Base-by-base conservation (phyloP, 768 basidiomycete genomes). In the Rhodotorula diobovata region DNA sequence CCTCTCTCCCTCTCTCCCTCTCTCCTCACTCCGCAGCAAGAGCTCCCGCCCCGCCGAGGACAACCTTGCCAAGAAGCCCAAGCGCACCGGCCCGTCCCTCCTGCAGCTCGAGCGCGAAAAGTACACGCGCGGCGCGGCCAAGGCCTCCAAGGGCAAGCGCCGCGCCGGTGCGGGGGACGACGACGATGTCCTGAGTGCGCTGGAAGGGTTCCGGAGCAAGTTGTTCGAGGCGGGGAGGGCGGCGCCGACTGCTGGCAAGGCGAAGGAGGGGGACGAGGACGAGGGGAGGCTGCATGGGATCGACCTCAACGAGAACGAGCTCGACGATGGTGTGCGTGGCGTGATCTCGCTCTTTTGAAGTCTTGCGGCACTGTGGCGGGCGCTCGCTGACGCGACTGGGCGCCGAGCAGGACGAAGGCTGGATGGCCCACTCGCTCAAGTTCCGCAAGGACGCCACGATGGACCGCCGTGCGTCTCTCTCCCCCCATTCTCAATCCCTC, bases 381-480 rank as follows among this genome's bases (percentile, higher is more conserved):
- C n/a, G 4, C n/a, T 9, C 20, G 51, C 15, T 15, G 30, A 23
- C 37, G 32, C 4, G n/a, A n/a, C 45, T 34, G 30, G 20, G 21
- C 1, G 25, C 25, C 18, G 14, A 8, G 25, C 54, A 72, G 67
- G 65, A 66, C 62, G 74, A 55, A 21, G n/a, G 59, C 55, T 71
- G 74, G 71, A 59, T 77, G 57, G 20, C 71, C 11, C 78, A 78
- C 66, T 67, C 73, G 48, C 73, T 78, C 66, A 67, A 67, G 32
- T 78, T 78, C 69, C 58, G 78, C 41, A 78, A 78, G 53, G 78
- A 78, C 64, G 78, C 75, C 4, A 78, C 78, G 0, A 65, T 72
- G 37, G 76, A 78, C 60, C 74, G 58, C 12, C 45, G 51, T 53
- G 51, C 28, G 51, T n/a, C 51, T 5, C 50, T 30, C n/a, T 30